Conservation (phyloP, 352 stramenopile species). For the Phytophthora pinifolia region DNA sequence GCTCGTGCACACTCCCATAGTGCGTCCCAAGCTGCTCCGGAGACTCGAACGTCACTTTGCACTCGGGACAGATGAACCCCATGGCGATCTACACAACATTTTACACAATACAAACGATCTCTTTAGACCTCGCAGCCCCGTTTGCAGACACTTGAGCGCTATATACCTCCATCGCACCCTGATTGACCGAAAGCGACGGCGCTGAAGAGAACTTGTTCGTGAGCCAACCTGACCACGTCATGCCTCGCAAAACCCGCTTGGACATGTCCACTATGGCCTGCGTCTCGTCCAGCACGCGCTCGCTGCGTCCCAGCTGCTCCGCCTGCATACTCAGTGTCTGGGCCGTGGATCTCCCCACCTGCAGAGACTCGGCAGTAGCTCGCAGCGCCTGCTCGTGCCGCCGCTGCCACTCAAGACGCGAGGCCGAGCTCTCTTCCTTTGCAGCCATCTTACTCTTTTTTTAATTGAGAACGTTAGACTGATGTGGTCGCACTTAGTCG, state of each 20-base stretch:
- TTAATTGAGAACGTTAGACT: not conserved
- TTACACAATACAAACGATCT: not conserved
- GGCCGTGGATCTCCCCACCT: conserved; percentile 52
- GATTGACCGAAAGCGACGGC: conserved; percentile 23
- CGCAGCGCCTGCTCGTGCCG: conserved; percentile 57
- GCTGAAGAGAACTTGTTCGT: conserved; percentile 63
- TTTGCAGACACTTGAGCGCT: not conserved
- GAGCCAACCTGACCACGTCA: conserved; percentile 84
- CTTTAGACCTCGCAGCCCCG: not conserved
- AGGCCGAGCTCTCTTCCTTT: not conserved
- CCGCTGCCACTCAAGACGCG: conserved; percentile 25
- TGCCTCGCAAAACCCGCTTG: conserved; percentile 59
- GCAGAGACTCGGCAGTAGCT: conserved; percentile 50
- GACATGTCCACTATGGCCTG: conserved; percentile 58
- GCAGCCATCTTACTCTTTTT: conserved; percentile 6
- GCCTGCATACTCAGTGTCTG: conserved; percentile 65
- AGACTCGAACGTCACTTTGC: conserved; percentile 66
- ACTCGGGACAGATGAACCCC: conserved; percentile 86
- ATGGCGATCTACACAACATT: conserved; percentile 59
- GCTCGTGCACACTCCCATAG: conserved; percentile 53
- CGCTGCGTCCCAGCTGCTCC: conserved; percentile 62
- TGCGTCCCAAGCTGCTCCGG: conserved; percentile 54
- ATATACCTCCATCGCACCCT: conserved; percentile 8
- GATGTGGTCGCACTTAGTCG: conserved; percentile 5
- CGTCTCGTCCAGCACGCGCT: conserved; percentile 56